phyloP scores from a whole-genome alignment of 495 filamentous ascomycete species.

The Aspergillus conjunctus region DNA sequence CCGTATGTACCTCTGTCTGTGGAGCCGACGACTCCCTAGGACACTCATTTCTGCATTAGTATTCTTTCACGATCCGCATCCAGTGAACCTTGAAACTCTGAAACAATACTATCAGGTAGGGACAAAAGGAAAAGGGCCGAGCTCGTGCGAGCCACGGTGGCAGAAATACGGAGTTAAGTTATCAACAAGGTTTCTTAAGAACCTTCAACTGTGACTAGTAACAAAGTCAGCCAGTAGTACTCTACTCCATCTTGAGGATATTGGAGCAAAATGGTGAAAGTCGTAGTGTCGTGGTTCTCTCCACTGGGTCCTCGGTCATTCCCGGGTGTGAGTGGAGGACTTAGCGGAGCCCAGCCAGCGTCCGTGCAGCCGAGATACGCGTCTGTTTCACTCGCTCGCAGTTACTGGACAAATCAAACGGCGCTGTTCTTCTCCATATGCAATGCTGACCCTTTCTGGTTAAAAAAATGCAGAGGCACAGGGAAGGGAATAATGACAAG shows the following conservation, averaged over 20 bases:
- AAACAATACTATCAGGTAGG: neutral
- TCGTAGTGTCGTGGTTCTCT: conserved; percentile 8
- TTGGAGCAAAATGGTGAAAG: neutral
- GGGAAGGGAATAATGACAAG: neutral
- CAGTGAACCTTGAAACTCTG: neutral
- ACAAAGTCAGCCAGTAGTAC: neutral
- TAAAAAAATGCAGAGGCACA: neutral
- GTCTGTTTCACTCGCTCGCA: conserved; percentile 42
- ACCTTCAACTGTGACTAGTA: neutral
- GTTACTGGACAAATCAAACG: conserved; percentile 5
- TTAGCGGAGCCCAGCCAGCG: conserved; percentile 25
- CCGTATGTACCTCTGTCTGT: neutral
- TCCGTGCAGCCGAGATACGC: conserved; percentile 50
- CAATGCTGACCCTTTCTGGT: conserved; percentile 14
- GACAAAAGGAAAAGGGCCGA: neutral
- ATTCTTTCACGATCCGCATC: too few species aligned
- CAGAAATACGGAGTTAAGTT: neutral
- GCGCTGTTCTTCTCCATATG: conserved; percentile 6
- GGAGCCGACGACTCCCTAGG: too few species aligned
- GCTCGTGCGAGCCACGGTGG: too few species aligned
- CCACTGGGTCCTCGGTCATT: conserved; percentile 32
- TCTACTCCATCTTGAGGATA: too few species aligned
- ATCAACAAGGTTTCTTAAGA: neutral
- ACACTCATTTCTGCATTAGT: too few species aligned
- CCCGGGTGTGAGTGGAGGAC: conserved; percentile 37